Evolutionary conservation across 345 rosid species (phyloP).

Genomic region (Arabidopsis thaliana): DNA sequence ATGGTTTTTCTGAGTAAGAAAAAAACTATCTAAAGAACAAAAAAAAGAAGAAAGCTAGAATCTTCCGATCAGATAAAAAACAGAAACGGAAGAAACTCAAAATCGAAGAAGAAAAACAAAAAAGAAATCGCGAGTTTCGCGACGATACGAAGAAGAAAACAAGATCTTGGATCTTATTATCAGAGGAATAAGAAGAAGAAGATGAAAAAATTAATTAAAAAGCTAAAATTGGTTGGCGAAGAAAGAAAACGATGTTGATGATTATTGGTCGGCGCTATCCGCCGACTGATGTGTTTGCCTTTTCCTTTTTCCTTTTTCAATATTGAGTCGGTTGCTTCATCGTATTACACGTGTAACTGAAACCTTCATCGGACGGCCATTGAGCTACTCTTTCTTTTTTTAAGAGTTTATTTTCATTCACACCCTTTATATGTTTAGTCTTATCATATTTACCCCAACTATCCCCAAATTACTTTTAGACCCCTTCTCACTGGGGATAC

Average conservation of each 20-base stretch:
- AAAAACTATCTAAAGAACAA: neutral
- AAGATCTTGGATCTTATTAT: conserved; percentile 14
- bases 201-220: neutral
- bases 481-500: neutral
- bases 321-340: conserved; percentile 6
- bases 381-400: neutral
- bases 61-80: conserved; percentile 64
- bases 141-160: conserved; percentile 11
- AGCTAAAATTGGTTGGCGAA: conserved; percentile 4
- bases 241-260: conserved; percentile 31
- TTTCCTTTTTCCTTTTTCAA: neutral
- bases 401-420: neutral
- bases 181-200: neutral
- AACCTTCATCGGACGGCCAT: conserved; percentile 22
- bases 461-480: neutral
- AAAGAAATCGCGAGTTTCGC: conserved; percentile 11
- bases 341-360: neutral
- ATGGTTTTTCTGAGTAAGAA: neutral
- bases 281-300: conserved; percentile 37
- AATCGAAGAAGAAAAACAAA: neutral
- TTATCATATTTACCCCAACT: neutral
- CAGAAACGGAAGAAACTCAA: conserved; percentile 55
- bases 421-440: no score
- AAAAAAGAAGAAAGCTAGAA: conserved; percentile 18
- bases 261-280: conserved; percentile 45